Evolutionary conservation across 148 eudicot species (phyloP).

Genomic region (Chenopodium berlandieri): DNA sequence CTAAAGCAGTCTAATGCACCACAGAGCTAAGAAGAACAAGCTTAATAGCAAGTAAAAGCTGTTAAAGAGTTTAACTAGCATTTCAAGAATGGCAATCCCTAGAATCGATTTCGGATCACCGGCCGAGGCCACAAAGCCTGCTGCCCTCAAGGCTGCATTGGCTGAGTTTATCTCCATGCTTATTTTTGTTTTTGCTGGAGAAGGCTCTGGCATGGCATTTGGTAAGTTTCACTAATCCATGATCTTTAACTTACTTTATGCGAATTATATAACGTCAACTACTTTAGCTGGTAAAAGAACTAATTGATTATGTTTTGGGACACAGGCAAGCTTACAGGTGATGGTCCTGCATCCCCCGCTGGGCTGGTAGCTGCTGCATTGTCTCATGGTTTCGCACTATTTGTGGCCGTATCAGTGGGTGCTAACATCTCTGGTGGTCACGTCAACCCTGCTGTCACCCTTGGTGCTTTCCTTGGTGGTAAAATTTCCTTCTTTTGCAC

Average conservation of each 20-base stretch:
- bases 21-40: conserved; percentile 23
- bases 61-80: neutral
- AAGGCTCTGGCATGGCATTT: conserved; percentile 85
- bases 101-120: conserved; percentile 50
- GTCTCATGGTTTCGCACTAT: conserved; percentile 70
- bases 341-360: conserved; percentile 55
- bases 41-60: neutral
- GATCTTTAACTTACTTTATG: neutral
- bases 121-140: conserved; percentile 50
- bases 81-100: conserved; percentile 47
- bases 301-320: neutral
- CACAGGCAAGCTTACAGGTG: conserved; percentile 54
- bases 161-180: conserved; percentile 87
- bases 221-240: conserved; percentile 37
- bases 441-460: conserved; percentile 85
- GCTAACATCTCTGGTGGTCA: conserved; percentile 86
- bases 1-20: conserved; percentile 19
- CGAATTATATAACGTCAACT: neutral
- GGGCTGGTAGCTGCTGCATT: conserved; percentile 65
- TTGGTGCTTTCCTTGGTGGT: conserved; percentile 76
- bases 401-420: conserved; percentile 68
- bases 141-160: conserved; percentile 60
- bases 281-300: neutral
- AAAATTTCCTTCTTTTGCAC: conserved; percentile 51
- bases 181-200: conserved; percentile 78